Evolutionary conservation across 1,284 basidiomycete genomes (phyloP).

Genomic region (Cryptococcus hybrid): DNA sequence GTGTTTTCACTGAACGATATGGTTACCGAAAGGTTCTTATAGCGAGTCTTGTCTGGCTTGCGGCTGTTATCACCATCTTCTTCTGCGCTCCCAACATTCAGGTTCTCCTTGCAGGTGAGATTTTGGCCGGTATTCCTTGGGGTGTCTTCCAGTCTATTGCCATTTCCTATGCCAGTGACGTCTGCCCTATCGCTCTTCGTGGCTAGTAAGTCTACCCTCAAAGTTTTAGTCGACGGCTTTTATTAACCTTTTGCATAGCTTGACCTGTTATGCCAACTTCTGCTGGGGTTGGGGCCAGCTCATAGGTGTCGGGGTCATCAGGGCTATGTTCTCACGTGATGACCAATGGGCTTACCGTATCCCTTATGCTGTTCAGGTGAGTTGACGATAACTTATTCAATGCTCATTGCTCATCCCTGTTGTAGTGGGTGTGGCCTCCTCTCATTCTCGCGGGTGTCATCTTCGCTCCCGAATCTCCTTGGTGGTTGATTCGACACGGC

Average conservation of each 20-base stretch:
- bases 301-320: conserved; percentile 46
- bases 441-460: conserved; percentile 38
- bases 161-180: conserved; percentile 44
- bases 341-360: conserved; percentile 37
- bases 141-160: conserved; percentile 33
- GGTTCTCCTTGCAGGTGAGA: conserved; percentile 34
- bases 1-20: conserved; percentile 47
- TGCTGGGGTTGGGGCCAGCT: conserved; percentile 47
- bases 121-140: conserved; percentile 40
- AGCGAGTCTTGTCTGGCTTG: conserved; percentile 29
- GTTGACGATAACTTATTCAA: neutral
- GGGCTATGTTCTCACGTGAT: conserved; percentile 31
- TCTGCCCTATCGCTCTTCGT: conserved; percentile 45
- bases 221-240: too few relatives aligned
- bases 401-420: neutral
- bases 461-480: conserved; percentile 36
- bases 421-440: conserved; percentile 41
- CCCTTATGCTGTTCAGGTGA: conserved; percentile 38
- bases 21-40: conserved; percentile 46
- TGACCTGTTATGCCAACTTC: conserved; percentile 45
- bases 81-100: conserved; percentile 39
- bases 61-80: conserved; percentile 41
- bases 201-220: conserved; percentile 17
- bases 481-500: conserved; percentile 44
- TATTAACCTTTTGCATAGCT: neutral